phyloP scores from a whole-genome alignment of 2,329 filamentous ascomycete genomes.

The Colletotrichum eremochloae region DNA sequence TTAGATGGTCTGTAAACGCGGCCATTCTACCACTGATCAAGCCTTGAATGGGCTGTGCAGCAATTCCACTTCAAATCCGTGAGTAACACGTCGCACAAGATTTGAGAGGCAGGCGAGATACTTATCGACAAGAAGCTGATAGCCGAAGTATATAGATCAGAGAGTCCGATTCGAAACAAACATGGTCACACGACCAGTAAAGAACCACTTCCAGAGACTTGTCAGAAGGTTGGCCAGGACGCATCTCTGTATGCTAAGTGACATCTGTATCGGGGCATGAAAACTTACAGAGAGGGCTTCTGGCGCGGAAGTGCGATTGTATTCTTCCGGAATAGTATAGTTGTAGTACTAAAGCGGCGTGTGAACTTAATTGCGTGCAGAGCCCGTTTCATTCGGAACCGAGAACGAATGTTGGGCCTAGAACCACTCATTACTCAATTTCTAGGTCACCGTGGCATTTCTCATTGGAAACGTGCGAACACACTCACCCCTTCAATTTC shows the following conservation, averaged over 20 bases:
- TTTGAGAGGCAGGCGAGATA: constrained; percentile 64
- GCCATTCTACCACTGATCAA: constrained; percentile 33
- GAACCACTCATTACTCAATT: not conserved
- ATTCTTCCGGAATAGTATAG: constrained; percentile 57
- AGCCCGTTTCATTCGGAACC: not conserved
- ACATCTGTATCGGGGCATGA: constrained; percentile 59
- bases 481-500: not conserved
- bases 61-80: constrained; percentile 27
- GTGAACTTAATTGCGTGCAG: not conserved
- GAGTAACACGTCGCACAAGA: constrained; percentile 48
- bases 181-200: constrained; percentile 54
- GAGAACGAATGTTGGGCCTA: not conserved
- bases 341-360: constrained; percentile 50
- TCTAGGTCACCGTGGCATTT: not conserved
- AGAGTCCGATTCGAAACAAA: constrained; percentile 62
- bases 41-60: constrained; percentile 43
- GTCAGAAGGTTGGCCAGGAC: constrained; percentile 66
- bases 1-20: constrained; percentile 28
- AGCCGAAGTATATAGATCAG: constrained; percentile 64
- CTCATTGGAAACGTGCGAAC: too few relatives aligned
- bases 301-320: constrained; percentile 53
- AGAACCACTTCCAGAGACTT: constrained; percentile 48
- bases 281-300: constrained; percentile 60
- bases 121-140: constrained; percentile 66
- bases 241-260: constrained; percentile 67